Conservation (phyloP, 1,284 basidiomycete genomes). For the Puccinia triticina region DNA sequence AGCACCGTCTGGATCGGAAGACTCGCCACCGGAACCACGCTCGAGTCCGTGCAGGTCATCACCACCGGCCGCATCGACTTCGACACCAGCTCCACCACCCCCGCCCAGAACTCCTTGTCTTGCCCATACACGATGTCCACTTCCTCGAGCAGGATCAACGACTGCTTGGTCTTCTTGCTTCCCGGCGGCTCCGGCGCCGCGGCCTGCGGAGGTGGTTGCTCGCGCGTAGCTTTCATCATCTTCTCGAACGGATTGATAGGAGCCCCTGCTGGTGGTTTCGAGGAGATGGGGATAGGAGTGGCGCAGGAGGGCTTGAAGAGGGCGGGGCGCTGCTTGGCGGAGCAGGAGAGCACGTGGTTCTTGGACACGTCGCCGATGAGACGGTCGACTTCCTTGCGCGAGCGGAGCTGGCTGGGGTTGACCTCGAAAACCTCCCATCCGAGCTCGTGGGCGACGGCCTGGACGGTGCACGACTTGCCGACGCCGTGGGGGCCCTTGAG, state of each 20-base stretch:
- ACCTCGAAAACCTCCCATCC: slow-evolving; percentile 97
- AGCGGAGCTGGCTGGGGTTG: slow-evolving; percentile 87
- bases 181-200: neutral
- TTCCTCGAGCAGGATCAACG: slow-evolving; percentile 91
- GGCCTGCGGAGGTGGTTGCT: neutral
- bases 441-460: slow-evolving; percentile 88
- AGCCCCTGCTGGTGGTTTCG: slow-evolving; percentile 1
- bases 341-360: slow-evolving; percentile 74
- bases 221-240: slow-evolving; percentile 37
- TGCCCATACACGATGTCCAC: slow-evolving; percentile 90
- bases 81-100: slow-evolving; percentile 76
- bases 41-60: slow-evolving; percentile 83
- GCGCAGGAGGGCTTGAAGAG: neutral
- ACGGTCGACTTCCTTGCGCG: slow-evolving; percentile 74
- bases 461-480: slow-evolving; percentile 90
- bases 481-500: slow-evolving; percentile 78
- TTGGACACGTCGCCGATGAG: slow-evolving; percentile 89
- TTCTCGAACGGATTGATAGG: slow-evolving; percentile 20
- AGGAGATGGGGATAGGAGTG: slow-evolving; percentile 53
- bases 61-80: slow-evolving; percentile 82
- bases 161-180: slow-evolving; percentile 68
- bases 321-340: slow-evolving; percentile 1
- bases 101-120: slow-evolving; percentile 88
- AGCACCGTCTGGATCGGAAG: slow-evolving; percentile 26
- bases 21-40: slow-evolving; percentile 2